A percentile compares a stretch with the other conserved stretches of the same genome.
phyloP scores from a whole-genome alignment of 352 stramenopile species.

The Elongisporangium prolatum region DNA sequence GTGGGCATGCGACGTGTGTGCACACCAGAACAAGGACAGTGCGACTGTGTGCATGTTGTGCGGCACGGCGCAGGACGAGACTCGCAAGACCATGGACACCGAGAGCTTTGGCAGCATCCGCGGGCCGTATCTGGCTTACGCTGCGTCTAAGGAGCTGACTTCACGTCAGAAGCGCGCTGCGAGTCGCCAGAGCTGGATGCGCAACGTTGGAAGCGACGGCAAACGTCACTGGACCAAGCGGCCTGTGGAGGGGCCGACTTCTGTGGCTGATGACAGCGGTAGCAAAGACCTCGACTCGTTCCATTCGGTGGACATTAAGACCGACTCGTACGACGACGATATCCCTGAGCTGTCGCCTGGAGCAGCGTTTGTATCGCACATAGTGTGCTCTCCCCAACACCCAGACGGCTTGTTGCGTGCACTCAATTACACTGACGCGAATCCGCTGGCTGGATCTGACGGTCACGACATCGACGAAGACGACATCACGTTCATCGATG shows the following conservation, averaged over 20 bases:
- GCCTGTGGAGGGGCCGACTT: neutral
- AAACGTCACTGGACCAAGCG: conserved; percentile 56
- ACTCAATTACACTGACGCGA: conserved; percentile 52
- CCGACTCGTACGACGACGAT: conserved; percentile 1
- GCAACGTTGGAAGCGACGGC: conserved; percentile 43
- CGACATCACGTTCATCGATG: conserved; percentile 50
- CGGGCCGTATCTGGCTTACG: conserved; percentile 53
- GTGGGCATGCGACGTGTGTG: conserved; percentile 62
- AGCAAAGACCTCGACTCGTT: neutral
- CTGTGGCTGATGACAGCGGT: neutral
- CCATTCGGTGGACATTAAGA: neutral
- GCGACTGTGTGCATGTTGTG: conserved; percentile 46
- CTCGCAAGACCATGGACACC: conserved; percentile 6
- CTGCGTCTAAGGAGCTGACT: conserved; percentile 51
- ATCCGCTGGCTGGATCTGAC: conserved; percentile 43
- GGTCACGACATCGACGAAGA: conserved; percentile 62
- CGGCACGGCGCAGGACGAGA: conserved; percentile 37
- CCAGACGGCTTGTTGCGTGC: conserved; percentile 58
- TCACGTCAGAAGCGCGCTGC: conserved; percentile 40
- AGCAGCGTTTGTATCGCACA: conserved; percentile 53
- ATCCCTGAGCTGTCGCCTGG: conserved; percentile 43
- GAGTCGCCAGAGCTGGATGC: conserved; percentile 54
- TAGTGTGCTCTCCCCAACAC: conserved; percentile 45
- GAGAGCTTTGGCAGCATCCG: conserved; percentile 44
- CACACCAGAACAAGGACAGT: conserved; percentile 59